Evolutionary conservation across 805 yeast species (phyloP).

Genomic region (Wickerhamiella lipophila): DNA sequence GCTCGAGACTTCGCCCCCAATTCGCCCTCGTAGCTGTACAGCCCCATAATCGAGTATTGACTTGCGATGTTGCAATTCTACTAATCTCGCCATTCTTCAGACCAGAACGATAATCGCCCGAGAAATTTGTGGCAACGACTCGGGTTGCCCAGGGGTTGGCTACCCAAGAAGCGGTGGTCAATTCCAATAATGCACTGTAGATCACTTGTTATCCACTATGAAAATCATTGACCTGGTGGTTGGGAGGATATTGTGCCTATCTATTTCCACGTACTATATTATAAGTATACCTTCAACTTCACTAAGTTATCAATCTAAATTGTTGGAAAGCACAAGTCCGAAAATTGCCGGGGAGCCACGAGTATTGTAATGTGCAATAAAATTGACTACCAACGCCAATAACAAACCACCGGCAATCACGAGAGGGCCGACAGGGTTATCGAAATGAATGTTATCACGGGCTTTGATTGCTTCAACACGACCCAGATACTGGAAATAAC

Average conservation of each 20-base stretch:
- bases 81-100: too few relatives aligned
- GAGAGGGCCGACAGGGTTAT: constrained; percentile 81
- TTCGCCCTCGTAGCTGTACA: too few relatives aligned
- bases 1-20: too few relatives aligned
- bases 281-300: too few relatives aligned
- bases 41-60: too few relatives aligned
- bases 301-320: not conserved
- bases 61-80: too few relatives aligned
- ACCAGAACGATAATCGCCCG: too few relatives aligned
- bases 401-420: constrained; percentile 60
- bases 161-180: not conserved
- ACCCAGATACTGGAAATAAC: constrained; percentile 59
- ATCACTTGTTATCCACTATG: not conserved
- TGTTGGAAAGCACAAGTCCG: not conserved
- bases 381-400: constrained; percentile 56
- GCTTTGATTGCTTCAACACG: constrained; percentile 62
- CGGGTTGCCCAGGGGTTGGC: too few relatives aligned
- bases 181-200: not conserved
- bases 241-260: too few relatives aligned
- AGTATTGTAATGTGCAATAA: constrained; percentile 44
- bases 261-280: too few relatives aligned
- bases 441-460: constrained; percentile 78
- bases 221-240: not conserved
- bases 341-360: constrained; percentile 12
- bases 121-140: too few relatives aligned